Conservation (phyloP, 805 yeast species). For the Starmerella asiatica region DNA sequence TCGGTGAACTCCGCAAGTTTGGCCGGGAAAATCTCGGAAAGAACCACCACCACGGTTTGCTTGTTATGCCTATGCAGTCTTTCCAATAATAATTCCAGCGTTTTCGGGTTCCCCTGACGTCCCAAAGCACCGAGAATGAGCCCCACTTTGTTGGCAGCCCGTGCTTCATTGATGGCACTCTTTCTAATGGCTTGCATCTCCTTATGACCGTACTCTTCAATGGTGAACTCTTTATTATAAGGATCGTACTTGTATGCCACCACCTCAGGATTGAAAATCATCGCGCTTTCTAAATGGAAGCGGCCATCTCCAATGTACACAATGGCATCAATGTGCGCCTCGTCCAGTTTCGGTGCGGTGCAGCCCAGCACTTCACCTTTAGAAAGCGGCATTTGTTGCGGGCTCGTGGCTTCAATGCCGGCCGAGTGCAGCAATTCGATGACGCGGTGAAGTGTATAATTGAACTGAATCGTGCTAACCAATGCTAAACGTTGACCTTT, state of each 20-base stretch:
- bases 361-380: constrained; percentile 96
- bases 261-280: constrained; percentile 90
- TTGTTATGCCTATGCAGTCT: constrained; percentile 43
- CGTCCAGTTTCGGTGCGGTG: constrained; percentile 62
- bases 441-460: constrained; percentile 78
- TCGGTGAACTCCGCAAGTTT: constrained; percentile 86
- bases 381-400: constrained; percentile 84
- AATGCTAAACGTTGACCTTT: constrained; percentile 58
- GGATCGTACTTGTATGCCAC: constrained; percentile 95
- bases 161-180: constrained; percentile 58
- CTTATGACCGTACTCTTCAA: constrained; percentile 75
- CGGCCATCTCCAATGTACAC: constrained; percentile 92
- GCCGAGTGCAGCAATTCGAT: constrained; percentile 35
- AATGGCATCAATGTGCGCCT: constrained; percentile 53
- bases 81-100: constrained; percentile 53
- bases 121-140: constrained; percentile 87
- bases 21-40: constrained; percentile 87
- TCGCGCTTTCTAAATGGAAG: constrained; percentile 86
- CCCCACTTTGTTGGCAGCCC: constrained; percentile 53
- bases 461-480: constrained; percentile 94
- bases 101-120: constrained; percentile 79
- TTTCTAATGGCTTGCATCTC: constrained; percentile 64
- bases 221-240: constrained; percentile 77
- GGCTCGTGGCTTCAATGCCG: constrained; percentile 56
- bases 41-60: constrained; percentile 62